Conservation (phyloP, 2,329 filamentous ascomycete species). For the Fusarium newnesense region DNA sequence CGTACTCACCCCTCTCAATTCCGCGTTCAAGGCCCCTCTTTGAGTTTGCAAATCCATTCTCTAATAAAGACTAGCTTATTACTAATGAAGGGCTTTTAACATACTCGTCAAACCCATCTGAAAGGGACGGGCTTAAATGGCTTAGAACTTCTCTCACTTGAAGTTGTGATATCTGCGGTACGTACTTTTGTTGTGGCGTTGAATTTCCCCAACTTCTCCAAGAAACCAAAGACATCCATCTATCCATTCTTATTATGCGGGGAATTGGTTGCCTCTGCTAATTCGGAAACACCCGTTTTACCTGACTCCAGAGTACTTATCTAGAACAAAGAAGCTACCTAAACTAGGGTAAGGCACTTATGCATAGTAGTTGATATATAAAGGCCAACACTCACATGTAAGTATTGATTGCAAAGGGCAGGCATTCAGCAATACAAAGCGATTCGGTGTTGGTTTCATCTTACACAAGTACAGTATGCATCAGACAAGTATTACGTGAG, state of each 20-base stretch:
- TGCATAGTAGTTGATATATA: no score
- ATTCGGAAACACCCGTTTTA: background rate
- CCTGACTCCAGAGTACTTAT: no score
- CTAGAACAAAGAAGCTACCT: background rate
- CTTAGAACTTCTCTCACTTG: background rate
- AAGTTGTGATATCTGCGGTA: background rate
- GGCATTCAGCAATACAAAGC: background rate
- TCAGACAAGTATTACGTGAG: background rate
- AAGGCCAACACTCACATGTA: no score
- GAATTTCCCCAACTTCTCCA: constrained; percentile 17
- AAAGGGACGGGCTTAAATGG: background rate
- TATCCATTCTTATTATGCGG: background rate
- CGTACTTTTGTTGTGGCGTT: background rate
- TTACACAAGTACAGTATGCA: background rate
- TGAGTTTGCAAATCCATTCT: background rate
- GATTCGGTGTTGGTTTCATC: background rate
- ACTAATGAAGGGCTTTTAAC: background rate
- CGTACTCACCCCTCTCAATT: background rate
- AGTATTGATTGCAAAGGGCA: background rate
- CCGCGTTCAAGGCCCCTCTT: background rate
- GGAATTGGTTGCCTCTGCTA: background rate
- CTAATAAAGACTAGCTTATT: background rate
- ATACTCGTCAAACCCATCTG: background rate
- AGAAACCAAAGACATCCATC: background rate
- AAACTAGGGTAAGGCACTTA: background rate